These are phyloP conservation scores for Stephania cephalantha DNA, from an alignment of 164 flowering plant species.

Conservation along the genomic window DNA sequence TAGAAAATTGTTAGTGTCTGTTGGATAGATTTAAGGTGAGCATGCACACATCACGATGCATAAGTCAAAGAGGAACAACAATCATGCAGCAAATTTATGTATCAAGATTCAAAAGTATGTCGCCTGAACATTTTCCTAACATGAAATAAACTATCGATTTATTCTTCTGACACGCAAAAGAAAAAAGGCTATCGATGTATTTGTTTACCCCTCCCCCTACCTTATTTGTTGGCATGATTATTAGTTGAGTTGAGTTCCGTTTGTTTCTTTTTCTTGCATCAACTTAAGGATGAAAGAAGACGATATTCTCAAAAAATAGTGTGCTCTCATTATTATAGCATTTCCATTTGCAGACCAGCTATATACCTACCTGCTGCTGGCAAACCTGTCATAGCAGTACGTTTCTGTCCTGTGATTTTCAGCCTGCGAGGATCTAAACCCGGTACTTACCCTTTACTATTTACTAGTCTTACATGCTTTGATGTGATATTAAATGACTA, in stretches of 20 bases:
- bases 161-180: not conserved
- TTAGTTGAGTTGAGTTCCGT: not conserved
- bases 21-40: too few relatives aligned
- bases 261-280: not conserved
- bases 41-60: too few relatives aligned
- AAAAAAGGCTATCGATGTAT: not conserved
- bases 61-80: too few relatives aligned
- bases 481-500: conserved; percentile 1
- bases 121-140: too few relatives aligned
- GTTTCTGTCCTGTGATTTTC: conserved; percentile 77
- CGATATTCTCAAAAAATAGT: not conserved
- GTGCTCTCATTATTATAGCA: conserved; percentile 7
- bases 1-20: too few relatives aligned
- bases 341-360: conserved; percentile 63
- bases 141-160: too few relatives aligned
- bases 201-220: not conserved
- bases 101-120: too few relatives aligned
- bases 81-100: too few relatives aligned
- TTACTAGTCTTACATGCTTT: not conserved
- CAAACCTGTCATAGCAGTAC: conserved; percentile 86
- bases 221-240: not conserved
- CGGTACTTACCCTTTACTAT: conserved; percentile 30
- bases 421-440: conserved; percentile 55
- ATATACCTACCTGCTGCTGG: conserved; percentile 83
- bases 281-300: not conserved